These are phyloP conservation scores for Cetraspora pellucida DNA, from an alignment of 192 early-diverging fungal genomes.

Conservation along the genomic window DNA sequence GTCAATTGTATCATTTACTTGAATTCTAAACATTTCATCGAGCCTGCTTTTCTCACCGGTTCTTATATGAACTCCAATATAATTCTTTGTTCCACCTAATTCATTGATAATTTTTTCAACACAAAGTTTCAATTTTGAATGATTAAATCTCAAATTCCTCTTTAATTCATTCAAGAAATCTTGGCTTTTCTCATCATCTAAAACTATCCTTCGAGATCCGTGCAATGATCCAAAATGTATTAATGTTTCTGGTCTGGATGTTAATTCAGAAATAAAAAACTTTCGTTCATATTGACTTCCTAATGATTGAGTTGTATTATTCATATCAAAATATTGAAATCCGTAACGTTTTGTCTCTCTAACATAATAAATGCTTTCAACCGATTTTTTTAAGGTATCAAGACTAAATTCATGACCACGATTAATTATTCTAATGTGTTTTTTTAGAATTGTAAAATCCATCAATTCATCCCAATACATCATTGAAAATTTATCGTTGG, in stretches of 20 bases:
- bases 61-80: constrained; percentile 21
- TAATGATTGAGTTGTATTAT: background rate
- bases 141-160: background rate
- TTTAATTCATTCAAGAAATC: background rate
- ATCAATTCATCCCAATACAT: background rate
- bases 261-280: background rate
- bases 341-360: background rate
- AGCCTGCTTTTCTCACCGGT: background rate
- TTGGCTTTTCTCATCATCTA: background rate
- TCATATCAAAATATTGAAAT: background rate
- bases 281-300: background rate
- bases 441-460: background rate
- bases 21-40: background rate
- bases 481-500: background rate
- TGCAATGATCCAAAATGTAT: too few species aligned
- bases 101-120: background rate
- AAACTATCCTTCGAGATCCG: background rate
- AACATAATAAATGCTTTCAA: background rate
- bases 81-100: background rate
- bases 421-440: background rate
- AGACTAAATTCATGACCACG: background rate
- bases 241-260: background rate
- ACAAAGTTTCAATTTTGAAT: background rate
- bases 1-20: background rate
- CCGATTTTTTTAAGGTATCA: background rate